These are phyloP conservation scores for Shiraia sp. DNA, from an alignment of 2,329 filamentous ascomycete genomes.

Conservation along the genomic window DNA sequence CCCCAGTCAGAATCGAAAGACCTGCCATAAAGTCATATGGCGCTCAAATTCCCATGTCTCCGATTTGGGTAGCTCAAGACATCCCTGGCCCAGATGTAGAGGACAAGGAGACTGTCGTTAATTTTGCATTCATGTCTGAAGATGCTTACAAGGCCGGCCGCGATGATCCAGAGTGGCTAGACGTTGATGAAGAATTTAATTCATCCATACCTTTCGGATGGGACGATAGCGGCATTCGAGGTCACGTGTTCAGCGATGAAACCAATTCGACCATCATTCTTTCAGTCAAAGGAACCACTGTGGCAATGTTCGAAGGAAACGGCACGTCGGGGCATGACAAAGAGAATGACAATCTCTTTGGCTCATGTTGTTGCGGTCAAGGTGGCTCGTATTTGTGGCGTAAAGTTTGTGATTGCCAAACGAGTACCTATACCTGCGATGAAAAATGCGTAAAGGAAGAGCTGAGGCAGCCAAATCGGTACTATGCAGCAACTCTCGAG, in stretches of 20 bases:
- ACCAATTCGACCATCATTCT: slow-evolving; percentile 40
- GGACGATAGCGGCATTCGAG: slow-evolving; percentile 43
- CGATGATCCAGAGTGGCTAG: slow-evolving; percentile 40
- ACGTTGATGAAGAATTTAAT: slow-evolving; percentile 37
- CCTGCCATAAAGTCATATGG: slow-evolving; percentile 22
- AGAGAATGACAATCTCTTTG: slow-evolving; percentile 43
- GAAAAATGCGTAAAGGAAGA: slow-evolving; percentile 39
- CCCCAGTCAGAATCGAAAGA: slow-evolving; percentile 35
- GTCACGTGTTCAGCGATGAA: slow-evolving; percentile 41
- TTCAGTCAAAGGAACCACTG: slow-evolving; percentile 40
- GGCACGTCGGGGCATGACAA: slow-evolving; percentile 42
- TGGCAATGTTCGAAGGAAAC: slow-evolving; percentile 42
- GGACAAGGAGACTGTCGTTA: slow-evolving; percentile 40
- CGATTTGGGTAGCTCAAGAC: slow-evolving; percentile 35
- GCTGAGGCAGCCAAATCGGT: slow-evolving; percentile 35
- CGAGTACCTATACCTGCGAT: slow-evolving; percentile 40
- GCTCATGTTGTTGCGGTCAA: slow-evolving; percentile 43
- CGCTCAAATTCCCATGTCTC: slow-evolving; percentile 31
- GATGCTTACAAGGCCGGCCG: slow-evolving; percentile 41
- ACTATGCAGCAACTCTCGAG: slow-evolving; percentile 38
- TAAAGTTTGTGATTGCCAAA: slow-evolving; percentile 41
- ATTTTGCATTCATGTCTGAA: slow-evolving; percentile 43
- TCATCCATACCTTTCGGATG: slow-evolving; percentile 40
- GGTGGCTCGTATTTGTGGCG: slow-evolving; percentile 42
- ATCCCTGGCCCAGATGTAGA: slow-evolving; percentile 35